Conservation (phyloP, 2,329 filamentous ascomycete genomes). For the Alternaria novae-zelandiae region DNA sequence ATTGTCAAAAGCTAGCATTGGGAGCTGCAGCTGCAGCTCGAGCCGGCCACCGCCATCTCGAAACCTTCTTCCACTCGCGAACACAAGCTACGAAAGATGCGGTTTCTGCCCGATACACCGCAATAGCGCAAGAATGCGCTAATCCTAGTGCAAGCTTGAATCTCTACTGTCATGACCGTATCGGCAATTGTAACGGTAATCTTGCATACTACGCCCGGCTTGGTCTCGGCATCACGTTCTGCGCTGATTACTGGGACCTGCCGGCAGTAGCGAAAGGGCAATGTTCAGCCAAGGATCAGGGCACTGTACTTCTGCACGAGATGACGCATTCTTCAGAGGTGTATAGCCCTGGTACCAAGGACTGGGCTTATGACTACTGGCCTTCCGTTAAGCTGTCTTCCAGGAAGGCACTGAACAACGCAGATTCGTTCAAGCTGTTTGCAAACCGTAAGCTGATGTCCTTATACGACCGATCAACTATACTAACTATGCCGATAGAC, state of each 20-base stretch:
- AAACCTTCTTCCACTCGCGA: constrained; percentile 67
- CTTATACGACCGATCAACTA: background rate
- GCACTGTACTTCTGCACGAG: constrained; percentile 70
- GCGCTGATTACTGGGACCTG: background rate
- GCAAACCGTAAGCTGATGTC: constrained; percentile 52
- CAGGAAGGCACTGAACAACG: constrained; percentile 64
- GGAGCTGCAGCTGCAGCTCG: constrained; percentile 56
- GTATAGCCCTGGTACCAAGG: constrained; percentile 61
- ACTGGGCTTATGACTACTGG: constrained; percentile 64
- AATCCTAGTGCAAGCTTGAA: background rate
- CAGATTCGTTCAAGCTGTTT: constrained; percentile 66
- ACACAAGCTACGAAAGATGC: background rate
- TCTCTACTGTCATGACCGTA: background rate
- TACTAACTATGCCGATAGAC: background rate
- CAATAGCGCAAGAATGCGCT: background rate
- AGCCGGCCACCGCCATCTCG: constrained; percentile 57
- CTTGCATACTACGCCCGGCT: background rate
- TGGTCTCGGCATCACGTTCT: background rate
- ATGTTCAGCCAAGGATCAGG: constrained; percentile 71
- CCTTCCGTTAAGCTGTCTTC: constrained; percentile 55
- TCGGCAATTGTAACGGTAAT: background rate
- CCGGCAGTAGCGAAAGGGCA: background rate
- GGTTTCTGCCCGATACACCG: background rate
- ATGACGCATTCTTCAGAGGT: constrained; percentile 66
- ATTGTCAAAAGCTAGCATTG: constrained; percentile 62